Evolutionary conservation across 306 rosid genomes (phyloP).

Genomic region (Cicer chorassanicum): DNA sequence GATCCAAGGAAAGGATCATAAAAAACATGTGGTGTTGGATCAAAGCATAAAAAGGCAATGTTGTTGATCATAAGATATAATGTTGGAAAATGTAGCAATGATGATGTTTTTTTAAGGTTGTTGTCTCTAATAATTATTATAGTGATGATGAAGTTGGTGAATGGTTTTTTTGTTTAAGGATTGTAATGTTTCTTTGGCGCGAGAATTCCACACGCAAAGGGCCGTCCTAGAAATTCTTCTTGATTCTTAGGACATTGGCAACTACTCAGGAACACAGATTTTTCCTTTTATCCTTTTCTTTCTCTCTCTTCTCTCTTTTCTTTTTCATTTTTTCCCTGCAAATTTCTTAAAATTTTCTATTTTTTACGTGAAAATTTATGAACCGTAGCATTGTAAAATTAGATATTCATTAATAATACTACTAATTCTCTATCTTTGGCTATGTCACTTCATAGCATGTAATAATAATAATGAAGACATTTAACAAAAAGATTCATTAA

Average conservation of each 20-base stretch:
- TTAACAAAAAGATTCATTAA: too few species aligned
- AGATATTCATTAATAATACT: background rate
- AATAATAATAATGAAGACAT: too few species aligned
- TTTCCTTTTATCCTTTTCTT: constrained; percentile 35
- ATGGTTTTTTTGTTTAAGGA: background rate
- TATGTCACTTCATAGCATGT: background rate
- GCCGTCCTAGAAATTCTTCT: constrained; percentile 42
- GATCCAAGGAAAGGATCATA: constrained; percentile 59
- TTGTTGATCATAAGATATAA: constrained; percentile 42
- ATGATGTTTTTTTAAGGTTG: constrained; percentile 23
- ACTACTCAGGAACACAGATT: constrained; percentile 18
- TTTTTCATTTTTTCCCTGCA: background rate
- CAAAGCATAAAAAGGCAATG: constrained; percentile 23
- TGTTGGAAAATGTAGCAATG: constrained; percentile 15
- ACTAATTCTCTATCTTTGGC: constrained; percentile 14
- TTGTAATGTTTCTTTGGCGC: background rate
- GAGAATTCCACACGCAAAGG: constrained; percentile 41
- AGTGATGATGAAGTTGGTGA: constrained; percentile 13
- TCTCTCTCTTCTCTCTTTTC: constrained; percentile 8
- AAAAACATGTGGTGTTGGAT: constrained; percentile 35
- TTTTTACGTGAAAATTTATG: constrained; percentile 39
- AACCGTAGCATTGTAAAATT: constrained; percentile 39
- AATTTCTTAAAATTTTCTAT: constrained; percentile 18
- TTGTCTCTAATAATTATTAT: background rate
- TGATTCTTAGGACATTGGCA: constrained; percentile 49